A percentile compares a stretch with the other conserved stretches of the same genome.
These are phyloP conservation scores for Hepatocystis sp. DNA, from an alignment of 169 alveolate genomes.

Conservation along the genomic window DNA sequence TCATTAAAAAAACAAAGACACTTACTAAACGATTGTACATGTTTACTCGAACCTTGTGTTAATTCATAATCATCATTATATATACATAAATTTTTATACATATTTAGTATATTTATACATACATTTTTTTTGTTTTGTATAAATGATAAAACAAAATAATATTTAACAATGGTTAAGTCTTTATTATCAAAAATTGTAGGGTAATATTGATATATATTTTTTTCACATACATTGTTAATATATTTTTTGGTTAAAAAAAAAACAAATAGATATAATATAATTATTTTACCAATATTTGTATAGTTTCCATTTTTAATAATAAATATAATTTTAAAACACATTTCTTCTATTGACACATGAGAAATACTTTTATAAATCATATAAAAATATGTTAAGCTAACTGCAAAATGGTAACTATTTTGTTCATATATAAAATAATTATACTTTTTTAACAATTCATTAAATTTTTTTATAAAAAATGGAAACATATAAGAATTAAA, in stretches of 20 bases:
- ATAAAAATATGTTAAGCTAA: conserved; percentile 14
- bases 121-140: conserved; percentile 18
- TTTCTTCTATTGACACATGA: background rate
- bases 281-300: conserved; percentile 41
- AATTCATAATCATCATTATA: conserved; percentile 18
- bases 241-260: conserved; percentile 38
- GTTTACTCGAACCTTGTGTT: background rate
- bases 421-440: conserved; percentile 32
- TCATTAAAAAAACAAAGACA: too few relatives aligned
- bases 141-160: conserved; percentile 34
- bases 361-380: conserved; percentile 9
- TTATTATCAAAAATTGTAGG: conserved; percentile 27
- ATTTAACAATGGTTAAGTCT: conserved; percentile 40
- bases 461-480: conserved; percentile 7
- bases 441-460: conserved; percentile 23
- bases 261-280: conserved; percentile 34
- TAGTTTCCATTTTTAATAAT: conserved; percentile 22
- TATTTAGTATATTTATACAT: conserved; percentile 16
- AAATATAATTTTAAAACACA: conserved; percentile 12
- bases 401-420: conserved; percentile 29
- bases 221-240: conserved; percentile 18
- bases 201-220: conserved; percentile 5
- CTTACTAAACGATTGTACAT: background rate
- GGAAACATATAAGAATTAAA: conserved; percentile 4
- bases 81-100: conserved; percentile 16